A percentile compares a stretch with the other conserved stretches of the same genome.
Evolutionary conservation across 768 basidiomycete species (phyloP).

Genomic region (Cantharellus cinnabarinus): DNA sequence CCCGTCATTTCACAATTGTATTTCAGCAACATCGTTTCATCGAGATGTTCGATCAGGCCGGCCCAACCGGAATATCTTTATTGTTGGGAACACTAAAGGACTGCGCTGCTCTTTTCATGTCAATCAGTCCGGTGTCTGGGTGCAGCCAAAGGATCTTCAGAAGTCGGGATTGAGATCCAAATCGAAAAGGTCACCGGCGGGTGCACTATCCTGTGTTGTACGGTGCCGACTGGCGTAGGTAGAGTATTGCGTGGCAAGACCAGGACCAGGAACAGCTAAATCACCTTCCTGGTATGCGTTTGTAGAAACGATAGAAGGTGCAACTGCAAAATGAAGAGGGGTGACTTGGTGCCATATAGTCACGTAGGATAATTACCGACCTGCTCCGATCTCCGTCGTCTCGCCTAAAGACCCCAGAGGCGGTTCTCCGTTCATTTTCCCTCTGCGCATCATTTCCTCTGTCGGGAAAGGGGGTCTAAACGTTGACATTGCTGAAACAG

Average conservation of each 20-base stretch:
- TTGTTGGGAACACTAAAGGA: too few relatives aligned
- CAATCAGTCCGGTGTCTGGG: too few relatives aligned
- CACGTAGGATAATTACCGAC: slow-evolving; percentile 22
- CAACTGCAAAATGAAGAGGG: too few relatives aligned
- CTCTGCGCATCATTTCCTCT: slow-evolving; percentile 78
- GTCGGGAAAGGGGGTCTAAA: slow-evolving; percentile 87
- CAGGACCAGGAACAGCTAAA: background rate
- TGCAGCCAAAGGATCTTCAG: slow-evolving; percentile 12
- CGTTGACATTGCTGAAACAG: slow-evolving; percentile 36
- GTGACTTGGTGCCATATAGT: background rate
- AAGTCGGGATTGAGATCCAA: slow-evolving; percentile 72
- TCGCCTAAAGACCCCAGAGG: slow-evolving; percentile 62
- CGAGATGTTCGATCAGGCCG: too few relatives aligned
- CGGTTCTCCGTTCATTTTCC: slow-evolving; percentile 58
- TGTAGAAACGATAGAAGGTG: background rate
- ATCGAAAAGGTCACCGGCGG: slow-evolving; percentile 51
- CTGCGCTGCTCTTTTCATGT: too few relatives aligned
- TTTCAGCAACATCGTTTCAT: too few relatives aligned
- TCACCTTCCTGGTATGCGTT: background rate
- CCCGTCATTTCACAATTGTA: too few relatives aligned
- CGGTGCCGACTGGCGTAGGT: slow-evolving; percentile 28
- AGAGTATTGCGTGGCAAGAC: slow-evolving; percentile 27
- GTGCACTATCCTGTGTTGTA: slow-evolving; percentile 43
- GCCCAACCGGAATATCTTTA: too few relatives aligned
- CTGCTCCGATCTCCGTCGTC: slow-evolving; percentile 59